Conservation (phyloP, 140 eudicot species). For the Cichorium intybus region DNA sequence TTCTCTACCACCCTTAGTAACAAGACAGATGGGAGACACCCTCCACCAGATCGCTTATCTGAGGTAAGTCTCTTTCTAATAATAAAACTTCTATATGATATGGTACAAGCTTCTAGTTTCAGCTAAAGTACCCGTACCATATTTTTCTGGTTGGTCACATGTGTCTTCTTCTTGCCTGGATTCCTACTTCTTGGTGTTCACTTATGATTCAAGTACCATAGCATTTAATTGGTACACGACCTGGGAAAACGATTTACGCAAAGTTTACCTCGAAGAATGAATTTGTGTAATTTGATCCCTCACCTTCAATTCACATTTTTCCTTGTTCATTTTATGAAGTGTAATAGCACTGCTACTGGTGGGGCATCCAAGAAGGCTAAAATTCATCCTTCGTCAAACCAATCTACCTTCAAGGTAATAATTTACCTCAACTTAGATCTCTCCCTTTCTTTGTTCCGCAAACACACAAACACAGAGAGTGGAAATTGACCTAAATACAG, state of each 20-base stretch:
- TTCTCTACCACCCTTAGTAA: slow-evolving; percentile 46
- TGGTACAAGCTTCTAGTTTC: not conserved
- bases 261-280: slow-evolving; percentile 24
- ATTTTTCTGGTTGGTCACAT: slow-evolving; percentile 20
- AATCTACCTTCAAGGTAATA: slow-evolving; percentile 89
- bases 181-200: not conserved
- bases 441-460: slow-evolving; percentile 1
- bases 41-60: slow-evolving; percentile 67
- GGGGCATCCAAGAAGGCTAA: slow-evolving; percentile 84
- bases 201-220: slow-evolving; percentile 14
- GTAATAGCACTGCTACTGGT: slow-evolving; percentile 75
- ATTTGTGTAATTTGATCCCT: slow-evolving; percentile 24
- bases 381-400: slow-evolving; percentile 65
- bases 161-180: slow-evolving; percentile 16
- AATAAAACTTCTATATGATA: not conserved
- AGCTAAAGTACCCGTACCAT: not conserved
- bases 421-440: slow-evolving; percentile 4
- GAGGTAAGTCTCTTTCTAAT: slow-evolving; percentile 56
- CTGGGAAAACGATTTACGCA: slow-evolving; percentile 3
- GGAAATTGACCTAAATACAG: slow-evolving; percentile 20
- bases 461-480: slow-evolving; percentile 7
- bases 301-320: slow-evolving; percentile 20
- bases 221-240: slow-evolving; percentile 24
- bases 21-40: slow-evolving; percentile 50
- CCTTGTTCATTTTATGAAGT: slow-evolving; percentile 34